Base-by-base conservation (phyloP, 805 yeast genomes). In the Metschnikowia cubensis region DNA sequence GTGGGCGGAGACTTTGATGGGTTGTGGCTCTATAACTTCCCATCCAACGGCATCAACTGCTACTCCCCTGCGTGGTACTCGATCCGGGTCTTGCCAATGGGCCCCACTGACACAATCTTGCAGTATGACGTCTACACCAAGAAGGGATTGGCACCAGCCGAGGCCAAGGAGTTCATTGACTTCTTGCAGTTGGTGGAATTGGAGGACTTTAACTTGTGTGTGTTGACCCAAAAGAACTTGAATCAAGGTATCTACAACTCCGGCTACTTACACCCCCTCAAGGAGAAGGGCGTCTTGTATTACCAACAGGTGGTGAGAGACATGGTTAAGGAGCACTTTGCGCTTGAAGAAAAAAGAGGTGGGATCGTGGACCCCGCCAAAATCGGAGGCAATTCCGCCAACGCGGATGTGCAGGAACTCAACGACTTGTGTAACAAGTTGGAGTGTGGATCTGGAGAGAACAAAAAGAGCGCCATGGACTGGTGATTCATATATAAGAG, bases 31-130 rank as follows among this genome's bases (percentile, higher is more conserved):
- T 81, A 81, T 63, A 65, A 79, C 52, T 81, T 71, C 70, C 86
- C 86, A 50, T 77, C 74, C 43, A 79, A 80, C 60, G 85, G 85
- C 41, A 64, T 81, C 62, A 81, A 81, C 65, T 81, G 86, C 59
- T 81, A 81, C 60, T 80, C 85, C 0, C 85, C 85, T 57, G 85
- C 85, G 8, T 81, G 84, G 82, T 81, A 81, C 64, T 75, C 83
- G 7, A 81, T 81, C 55, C 70, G 85, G 58, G 85, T 81, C 3
- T 67, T 81, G 51, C 86, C 86, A 32, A 63, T 78, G 17, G 60
- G 75, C 34, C 79, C 84, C 18, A 70, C 72, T 33, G 80, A 74
- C 60, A 81, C 86, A 10, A 68, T 81, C 35, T 70, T 81, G 59
- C 84, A 80, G 59, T 81, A 81, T 58, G 85, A 81, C 60, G 77